Percentiles rank a stretch among this genome's conserved stretches.
Evolutionary conservation across 129 eudicot genomes (phyloP).

Genomic region (Flaveria trinervia): DNA sequence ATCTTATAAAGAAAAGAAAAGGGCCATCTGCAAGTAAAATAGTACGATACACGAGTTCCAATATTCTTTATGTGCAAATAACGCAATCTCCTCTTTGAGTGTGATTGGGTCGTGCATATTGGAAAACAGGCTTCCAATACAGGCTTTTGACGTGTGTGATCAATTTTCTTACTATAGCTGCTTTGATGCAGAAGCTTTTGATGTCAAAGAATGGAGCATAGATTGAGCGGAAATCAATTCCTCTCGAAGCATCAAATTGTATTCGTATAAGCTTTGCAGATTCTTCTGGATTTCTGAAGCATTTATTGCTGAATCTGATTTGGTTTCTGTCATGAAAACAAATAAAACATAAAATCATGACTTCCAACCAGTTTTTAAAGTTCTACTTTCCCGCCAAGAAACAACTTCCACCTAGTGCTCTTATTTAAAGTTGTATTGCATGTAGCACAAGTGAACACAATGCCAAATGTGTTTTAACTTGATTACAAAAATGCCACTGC

Average conservation of each 20-base stretch:
- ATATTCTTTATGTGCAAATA: conserved; percentile 13
- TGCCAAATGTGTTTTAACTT: too few relatives aligned
- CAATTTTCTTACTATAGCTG: conserved; percentile 16
- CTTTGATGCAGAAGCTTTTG: conserved; percentile 27
- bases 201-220: conserved; percentile 49
- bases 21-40: conserved; percentile 3
- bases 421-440: neutral
- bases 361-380: neutral
- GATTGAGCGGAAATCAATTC: conserved; percentile 53
- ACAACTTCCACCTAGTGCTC: neutral
- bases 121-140: neutral
- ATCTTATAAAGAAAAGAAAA: conserved; percentile 2
- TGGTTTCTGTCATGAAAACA: conserved; percentile 38
- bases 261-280: conserved; percentile 51
- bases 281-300: conserved; percentile 49
- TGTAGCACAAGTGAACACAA: neutral
- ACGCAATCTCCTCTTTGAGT: conserved; percentile 20
- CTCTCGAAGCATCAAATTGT: conserved; percentile 61
- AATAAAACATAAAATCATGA: neutral
- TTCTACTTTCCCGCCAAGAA: conserved; percentile 2
- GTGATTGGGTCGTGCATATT: neutral
- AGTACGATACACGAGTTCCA: neutral
- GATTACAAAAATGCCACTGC: too few relatives aligned
- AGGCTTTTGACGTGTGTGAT: neutral
- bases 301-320: conserved; percentile 34